Base-by-base conservation (phyloP, 306 rosid species). In the Boehmeria nivea region DNA sequence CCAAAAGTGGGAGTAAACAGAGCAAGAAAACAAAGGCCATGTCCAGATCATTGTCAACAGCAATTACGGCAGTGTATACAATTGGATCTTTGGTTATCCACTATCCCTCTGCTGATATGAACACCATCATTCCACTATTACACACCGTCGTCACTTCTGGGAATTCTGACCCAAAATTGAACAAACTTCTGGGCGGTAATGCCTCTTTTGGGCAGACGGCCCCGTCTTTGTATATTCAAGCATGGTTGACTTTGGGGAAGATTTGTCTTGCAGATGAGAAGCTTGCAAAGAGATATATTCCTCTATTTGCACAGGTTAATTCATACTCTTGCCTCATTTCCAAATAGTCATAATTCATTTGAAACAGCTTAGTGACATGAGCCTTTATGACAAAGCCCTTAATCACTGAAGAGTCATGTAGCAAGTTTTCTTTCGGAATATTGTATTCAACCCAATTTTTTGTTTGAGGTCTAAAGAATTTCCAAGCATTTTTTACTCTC, bases 231-330 rank as follows among this genome's bases (percentile, higher is more conserved):
- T 90, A 80, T 59, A 71, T 82, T 71, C 98, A 84, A 54, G 94
- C 86, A 51, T 90, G 98, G 98, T 54, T 90, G 61, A 65, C 91
- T 72, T 74, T 90, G 85, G 98, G 95, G 60, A 90, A 90, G 79
- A 84, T 90, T 69, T 90, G 95, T 75, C 90, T 90, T 54, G 86
- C 94, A 64, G 94, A 90, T 48, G 95, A 73, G 61, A 87, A 87
- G 60, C 82, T 80, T 68, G 95, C 98, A 24, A 86, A 90, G 83
- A 72, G 71, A 33, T 90, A 86, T 54, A 86, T 90, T 69, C 87
- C 98, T 63, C 71, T 86, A 34, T 86, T 90, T 80, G 82, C 82
- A 53, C 95, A 87, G 95, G 95, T 90, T 65, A 64, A 72, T 24
- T 45, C 55, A 25, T 51, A 12, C 28, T 18, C 60, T 67, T 52